phyloP scores from a whole-genome alignment of 2,329 filamentous ascomycete species.

The Xylariaceae sp. region DNA sequence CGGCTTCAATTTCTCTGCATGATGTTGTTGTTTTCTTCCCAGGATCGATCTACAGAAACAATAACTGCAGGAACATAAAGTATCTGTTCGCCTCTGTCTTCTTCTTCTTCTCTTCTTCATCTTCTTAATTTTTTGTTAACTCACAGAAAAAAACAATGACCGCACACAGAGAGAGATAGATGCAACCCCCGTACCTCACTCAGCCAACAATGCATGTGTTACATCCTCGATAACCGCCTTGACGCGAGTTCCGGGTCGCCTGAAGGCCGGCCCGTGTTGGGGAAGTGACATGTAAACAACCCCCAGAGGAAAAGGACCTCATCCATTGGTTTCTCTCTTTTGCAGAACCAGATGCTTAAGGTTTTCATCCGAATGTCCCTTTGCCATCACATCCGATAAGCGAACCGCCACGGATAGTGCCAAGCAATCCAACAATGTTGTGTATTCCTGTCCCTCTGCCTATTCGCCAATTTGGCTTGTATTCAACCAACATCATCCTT shows the following conservation, averaged over 20 bases:
- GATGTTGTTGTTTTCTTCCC: not conserved
- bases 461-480: conserved; percentile 5
- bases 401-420: conserved; percentile 17
- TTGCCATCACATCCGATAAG: conserved; percentile 27
- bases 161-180: not conserved
- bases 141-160: not conserved
- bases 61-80: not conserved
- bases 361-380: conserved; percentile 11
- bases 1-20: not conserved
- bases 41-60: not conserved
- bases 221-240: not conserved
- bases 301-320: not conserved
- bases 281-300: not conserved
- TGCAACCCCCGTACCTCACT: not conserved
- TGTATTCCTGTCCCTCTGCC: conserved; percentile 17
- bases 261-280: not conserved
- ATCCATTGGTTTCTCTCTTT: not conserved
- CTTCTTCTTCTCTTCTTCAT: too few species aligned
- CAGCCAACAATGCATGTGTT: conserved; percentile 2
- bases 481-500: conserved; percentile 6
- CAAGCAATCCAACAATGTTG: conserved; percentile 14
- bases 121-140: not conserved
- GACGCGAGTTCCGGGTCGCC: not conserved
- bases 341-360: conserved; percentile 1
- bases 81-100: not conserved